Evolutionary conservation across 192 early-diverging fungal species (phyloP), one percentile per base, ranked within the genome.

Genomic region (Backusella luteola): DNA sequence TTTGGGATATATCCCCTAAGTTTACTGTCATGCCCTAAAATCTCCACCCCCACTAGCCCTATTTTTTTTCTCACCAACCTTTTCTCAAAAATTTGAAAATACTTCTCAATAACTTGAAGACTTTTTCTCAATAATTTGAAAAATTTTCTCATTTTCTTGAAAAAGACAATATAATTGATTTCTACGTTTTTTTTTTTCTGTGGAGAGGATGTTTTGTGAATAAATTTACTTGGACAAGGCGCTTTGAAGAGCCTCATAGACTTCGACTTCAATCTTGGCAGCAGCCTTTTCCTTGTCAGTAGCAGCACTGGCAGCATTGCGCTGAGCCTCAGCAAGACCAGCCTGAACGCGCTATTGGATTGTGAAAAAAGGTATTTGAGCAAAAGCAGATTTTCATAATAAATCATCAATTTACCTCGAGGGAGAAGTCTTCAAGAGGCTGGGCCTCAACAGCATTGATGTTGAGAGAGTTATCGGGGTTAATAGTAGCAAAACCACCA

Each of bases 361-460:
- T 41, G 59, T 44, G 23, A 52, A 42, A 63, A 19, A 32, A 34
- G 3, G n/a, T 39, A 53, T 21, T 49, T 49, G 46, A 49, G 19
- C 19, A 49, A 49, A 32, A 49, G 19, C 46, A 19, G 46, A n/a
- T 49, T 49, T 49, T 21, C 4, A 4, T 49, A 49, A 49, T 44
- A 49, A n/a, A n/a, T 69, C 7, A 4, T 69, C 35, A 38, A 11
- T 69, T 56, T 80, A 93, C 92, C 80, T 96, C 94, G 42, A 85
- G 69, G 73, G 95, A 95, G 80, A 99, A 86, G 35, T 98, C 91
- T 75, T 96, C 94, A 14, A 99, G 81, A 52, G 93, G 85, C 81
- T 94, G 90, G 35, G 97, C 98, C 87, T 99, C 98, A 29, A 96
- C 86, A 67, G 96, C 98, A 82, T 96, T 98, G 85, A 99, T 96